Evolutionary conservation across 2,329 filamentous ascomycete species (phyloP).

Genomic region (Didymella keratinophila): DNA sequence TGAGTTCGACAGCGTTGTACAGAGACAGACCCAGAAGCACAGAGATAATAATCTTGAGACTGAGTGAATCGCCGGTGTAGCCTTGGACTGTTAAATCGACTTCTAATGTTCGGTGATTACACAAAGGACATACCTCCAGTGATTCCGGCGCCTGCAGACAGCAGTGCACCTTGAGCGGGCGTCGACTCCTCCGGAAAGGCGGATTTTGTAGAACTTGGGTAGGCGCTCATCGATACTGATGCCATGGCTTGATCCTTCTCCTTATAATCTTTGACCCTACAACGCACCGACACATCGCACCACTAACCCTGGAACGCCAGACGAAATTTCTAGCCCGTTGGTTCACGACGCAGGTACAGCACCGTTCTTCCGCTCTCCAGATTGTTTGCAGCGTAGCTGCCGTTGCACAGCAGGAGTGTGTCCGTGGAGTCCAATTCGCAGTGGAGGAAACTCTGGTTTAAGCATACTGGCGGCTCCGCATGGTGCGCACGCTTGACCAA

Average conservation of each 20-base stretch:
- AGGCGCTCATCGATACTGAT: conserved; percentile 22
- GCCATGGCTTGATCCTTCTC: conserved; percentile 29
- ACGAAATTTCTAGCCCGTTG: background rate
- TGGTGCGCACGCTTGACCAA: conserved; percentile 5
- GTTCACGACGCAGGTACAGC: background rate
- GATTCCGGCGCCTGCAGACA: conserved; percentile 43
- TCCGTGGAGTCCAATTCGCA: background rate
- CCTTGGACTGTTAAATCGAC: conserved; percentile 23
- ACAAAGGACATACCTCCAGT: conserved; percentile 37
- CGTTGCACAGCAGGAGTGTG: conserved; percentile 9
- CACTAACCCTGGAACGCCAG: conserved; percentile 4
- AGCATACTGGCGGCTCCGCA: conserved; percentile 4
- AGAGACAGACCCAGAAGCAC: conserved; percentile 48
- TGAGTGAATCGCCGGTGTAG: conserved; percentile 43
- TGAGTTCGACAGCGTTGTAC: conserved; percentile 56
- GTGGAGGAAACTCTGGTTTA: conserved; percentile 16
- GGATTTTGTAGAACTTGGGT: conserved; percentile 23
- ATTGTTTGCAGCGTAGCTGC: conserved; percentile 8
- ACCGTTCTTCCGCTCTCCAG: background rate
- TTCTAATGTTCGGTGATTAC: background rate
- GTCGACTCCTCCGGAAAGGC: conserved; percentile 25
- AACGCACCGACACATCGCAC: conserved; percentile 12
- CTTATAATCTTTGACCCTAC: background rate
- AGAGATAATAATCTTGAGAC: conserved; percentile 44
- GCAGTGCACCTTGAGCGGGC: conserved; percentile 39